A percentile compares a stretch with the other conserved stretches of the same genome.
These are phyloP conservation scores for Eucalyptus shirleyi DNA, from an alignment of 345 rosid species.

Conservation along the genomic window DNA sequence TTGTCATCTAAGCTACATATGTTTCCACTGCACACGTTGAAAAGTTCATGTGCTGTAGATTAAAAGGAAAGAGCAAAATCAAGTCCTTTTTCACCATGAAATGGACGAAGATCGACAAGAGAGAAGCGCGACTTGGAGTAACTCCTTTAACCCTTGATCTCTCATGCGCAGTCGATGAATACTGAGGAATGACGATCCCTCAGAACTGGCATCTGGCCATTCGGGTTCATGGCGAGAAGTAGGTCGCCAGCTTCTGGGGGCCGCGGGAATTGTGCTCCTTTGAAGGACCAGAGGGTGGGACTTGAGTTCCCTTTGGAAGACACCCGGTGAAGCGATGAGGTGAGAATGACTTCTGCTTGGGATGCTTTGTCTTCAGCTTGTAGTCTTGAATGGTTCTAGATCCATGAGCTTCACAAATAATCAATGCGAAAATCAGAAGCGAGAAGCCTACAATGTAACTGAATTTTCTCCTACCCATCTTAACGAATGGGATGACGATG, in stretches of 20 bases:
- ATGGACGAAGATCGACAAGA: not conserved
- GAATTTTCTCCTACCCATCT: not conserved
- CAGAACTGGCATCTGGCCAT: not conserved
- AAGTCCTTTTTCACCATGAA: not conserved
- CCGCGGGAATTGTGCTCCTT: conserved; percentile 46
- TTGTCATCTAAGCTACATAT: not conserved
- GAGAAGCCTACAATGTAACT: not conserved
- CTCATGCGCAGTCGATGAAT: not conserved
- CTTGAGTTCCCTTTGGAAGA: conserved; percentile 46
- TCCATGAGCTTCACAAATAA: not conserved
- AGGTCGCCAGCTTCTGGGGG: not conserved
- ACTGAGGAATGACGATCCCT: not conserved
- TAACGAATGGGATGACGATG: not conserved
- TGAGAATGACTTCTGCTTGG: not conserved
- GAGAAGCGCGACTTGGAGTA: not conserved
- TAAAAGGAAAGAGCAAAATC: not conserved
- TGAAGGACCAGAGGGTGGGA: conserved; percentile 74
- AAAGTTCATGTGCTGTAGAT: not conserved
- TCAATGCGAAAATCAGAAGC: not conserved
- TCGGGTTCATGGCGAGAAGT: not conserved
- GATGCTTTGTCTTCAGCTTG: conserved; percentile 9
- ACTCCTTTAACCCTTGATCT: not conserved
- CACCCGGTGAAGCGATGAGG: conserved; percentile 20
- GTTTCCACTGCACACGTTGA: not conserved
- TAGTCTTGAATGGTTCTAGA: conserved; percentile 7